Percentiles rank a stretch among this genome's conserved stretches.
Evolutionary conservation across 192 early-diverging fungal genomes (phyloP).

Genomic region (Diversispora epigaea): DNA sequence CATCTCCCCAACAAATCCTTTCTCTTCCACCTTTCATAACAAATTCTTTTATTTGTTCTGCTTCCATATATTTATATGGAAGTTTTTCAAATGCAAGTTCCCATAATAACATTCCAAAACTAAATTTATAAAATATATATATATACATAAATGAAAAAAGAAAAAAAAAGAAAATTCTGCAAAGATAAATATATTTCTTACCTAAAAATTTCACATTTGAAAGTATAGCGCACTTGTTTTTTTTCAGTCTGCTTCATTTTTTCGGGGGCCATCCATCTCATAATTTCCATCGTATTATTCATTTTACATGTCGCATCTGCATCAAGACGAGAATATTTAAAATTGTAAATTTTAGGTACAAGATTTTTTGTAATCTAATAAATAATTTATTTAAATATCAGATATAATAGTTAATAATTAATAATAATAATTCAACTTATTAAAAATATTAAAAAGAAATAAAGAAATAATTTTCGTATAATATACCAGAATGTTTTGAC

Average conservation of each 20-base stretch:
- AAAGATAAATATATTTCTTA: neutral
- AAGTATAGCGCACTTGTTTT: neutral
- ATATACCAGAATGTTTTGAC: constrained; percentile 27
- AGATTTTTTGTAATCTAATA: neutral
- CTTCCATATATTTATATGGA: neutral
- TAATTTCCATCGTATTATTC: neutral
- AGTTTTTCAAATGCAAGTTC: constrained; percentile 4
- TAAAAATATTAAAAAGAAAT: neutral
- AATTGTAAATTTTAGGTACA: constrained; percentile 26
- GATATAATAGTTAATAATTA: neutral
- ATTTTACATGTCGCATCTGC: neutral
- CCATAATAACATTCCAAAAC: constrained; percentile 19
- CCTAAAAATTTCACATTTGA: constrained; percentile 31
- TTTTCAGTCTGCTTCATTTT: neutral
- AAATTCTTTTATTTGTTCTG: constrained; percentile 9
- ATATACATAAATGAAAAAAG: neutral
- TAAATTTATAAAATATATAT: neutral
- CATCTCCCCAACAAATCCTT: neutral
- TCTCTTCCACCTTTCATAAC: constrained; percentile 7
- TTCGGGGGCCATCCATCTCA: constrained; percentile 29
- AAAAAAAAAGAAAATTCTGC: neutral
- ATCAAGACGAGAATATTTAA: neutral
- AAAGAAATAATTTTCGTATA: neutral
- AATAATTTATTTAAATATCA: neutral
- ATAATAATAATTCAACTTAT: neutral